phyloP scores from a whole-genome alignment of 2,329 filamentous ascomycete genomes.

The Ophiocordyceps camponoti-saundersi region DNA sequence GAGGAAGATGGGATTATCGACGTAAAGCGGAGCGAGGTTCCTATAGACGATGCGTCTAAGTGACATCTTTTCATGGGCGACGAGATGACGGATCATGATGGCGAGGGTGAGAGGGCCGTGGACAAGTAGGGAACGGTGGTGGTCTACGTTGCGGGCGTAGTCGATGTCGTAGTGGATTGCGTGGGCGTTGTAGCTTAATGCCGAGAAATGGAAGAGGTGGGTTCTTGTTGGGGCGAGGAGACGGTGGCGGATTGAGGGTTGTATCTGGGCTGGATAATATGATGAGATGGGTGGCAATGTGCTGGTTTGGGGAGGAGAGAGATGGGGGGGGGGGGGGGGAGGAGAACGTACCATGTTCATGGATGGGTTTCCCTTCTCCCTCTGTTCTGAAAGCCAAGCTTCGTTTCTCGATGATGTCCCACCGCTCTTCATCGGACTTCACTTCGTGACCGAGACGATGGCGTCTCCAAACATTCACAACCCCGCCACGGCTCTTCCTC shows the following conservation, averaged over 20 bases:
- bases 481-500: constrained; percentile 19
- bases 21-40: constrained; percentile 70
- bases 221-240: constrained; percentile 35
- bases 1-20: constrained; percentile 50
- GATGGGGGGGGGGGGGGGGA: too few relatives aligned
- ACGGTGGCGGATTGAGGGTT: constrained; percentile 32
- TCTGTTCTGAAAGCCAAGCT: constrained; percentile 24
- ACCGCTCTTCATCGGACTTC: not conserved
- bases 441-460: constrained; percentile 18
- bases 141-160: constrained; percentile 56
- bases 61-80: not conserved
- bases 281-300: too few relatives aligned
- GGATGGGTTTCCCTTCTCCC: constrained; percentile 13
- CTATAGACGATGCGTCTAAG: constrained; percentile 54
- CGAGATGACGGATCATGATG: constrained; percentile 54
- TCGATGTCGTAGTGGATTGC: constrained; percentile 67
- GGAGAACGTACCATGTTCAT: constrained; percentile 1
- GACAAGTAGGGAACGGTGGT: constrained; percentile 58
- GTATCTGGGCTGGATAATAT: constrained; percentile 21
- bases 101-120: constrained; percentile 74
- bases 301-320: too few relatives aligned
- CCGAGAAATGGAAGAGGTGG: constrained; percentile 80
- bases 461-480: constrained; percentile 31
- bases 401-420: not conserved
- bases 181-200: constrained; percentile 85